Percentiles rank a stretch among this genome's conserved stretches.
Conservation (phyloP, 2,329 filamentous ascomycete species). For the Botrytis porri region DNA sequence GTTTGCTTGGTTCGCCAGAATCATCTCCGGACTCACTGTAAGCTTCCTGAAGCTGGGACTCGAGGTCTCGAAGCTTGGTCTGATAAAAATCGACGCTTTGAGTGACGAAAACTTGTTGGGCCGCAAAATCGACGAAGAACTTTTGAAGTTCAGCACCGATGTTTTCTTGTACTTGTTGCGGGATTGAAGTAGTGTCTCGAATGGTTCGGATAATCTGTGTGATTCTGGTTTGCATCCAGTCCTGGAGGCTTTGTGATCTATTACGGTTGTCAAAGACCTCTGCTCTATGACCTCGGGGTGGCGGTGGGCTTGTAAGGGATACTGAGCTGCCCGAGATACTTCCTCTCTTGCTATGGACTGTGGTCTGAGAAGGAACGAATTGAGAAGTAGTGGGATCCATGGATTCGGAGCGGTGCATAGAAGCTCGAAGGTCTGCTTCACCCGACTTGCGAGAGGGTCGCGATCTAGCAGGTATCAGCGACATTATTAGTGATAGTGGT, state of each 20-base stretch:
- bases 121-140: constrained; percentile 1
- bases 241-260: background rate
- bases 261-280: background rate
- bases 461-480: constrained; percentile 7
- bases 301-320: background rate
- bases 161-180: constrained; percentile 7
- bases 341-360: background rate
- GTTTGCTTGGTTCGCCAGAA: background rate
- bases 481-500: constrained; percentile 13
- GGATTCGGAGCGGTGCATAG: background rate
- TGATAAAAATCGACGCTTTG: background rate
- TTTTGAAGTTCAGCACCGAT: constrained; percentile 7
- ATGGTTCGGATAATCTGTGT: background rate
- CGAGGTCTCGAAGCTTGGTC: background rate
- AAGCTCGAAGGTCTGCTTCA: constrained; percentile 10
- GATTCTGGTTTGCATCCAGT: constrained; percentile 10
- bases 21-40: background rate
- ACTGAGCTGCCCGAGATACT: background rate
- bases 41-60: background rate
- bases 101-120: constrained; percentile 8
- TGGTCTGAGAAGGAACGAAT: background rate
- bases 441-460: background rate
- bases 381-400: constrained; percentile 11
- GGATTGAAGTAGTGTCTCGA: background rate
- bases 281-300: background rate